A percentile compares a stretch with the other conserved stretches of the same genome.
These are phyloP conservation scores for Teratosphaeria nubilosa DNA, from an alignment of 2,329 filamentous ascomycete species.

Conservation along the genomic window DNA sequence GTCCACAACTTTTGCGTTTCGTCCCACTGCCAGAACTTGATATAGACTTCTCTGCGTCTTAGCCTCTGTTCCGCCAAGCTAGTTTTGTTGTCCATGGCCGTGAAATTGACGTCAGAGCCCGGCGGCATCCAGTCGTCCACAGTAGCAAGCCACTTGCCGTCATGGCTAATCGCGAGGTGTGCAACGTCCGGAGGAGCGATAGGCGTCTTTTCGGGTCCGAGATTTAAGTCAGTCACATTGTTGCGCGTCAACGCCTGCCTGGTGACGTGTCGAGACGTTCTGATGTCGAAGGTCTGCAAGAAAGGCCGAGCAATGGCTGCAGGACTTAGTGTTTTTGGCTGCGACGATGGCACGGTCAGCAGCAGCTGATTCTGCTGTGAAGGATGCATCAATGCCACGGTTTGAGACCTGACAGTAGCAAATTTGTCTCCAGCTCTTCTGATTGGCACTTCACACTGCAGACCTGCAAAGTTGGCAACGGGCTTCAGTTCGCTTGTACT, in stretches of 20 bases:
- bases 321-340: constrained; percentile 27
- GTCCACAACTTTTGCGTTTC: constrained; percentile 50
- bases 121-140: constrained; percentile 84
- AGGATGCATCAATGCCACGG: constrained; percentile 32
- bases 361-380: constrained; percentile 31
- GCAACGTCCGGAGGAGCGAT: constrained; percentile 71
- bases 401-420: constrained; percentile 5
- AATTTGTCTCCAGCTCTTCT: background rate
- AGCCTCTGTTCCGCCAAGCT: constrained; percentile 33
- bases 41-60: constrained; percentile 56
- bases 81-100: constrained; percentile 29
- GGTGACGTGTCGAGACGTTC: constrained; percentile 64
- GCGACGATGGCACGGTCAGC: constrained; percentile 43
- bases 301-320: constrained; percentile 41
- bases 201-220: constrained; percentile 58
- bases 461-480: constrained; percentile 70
- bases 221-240: constrained; percentile 71
- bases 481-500: constrained; percentile 85
- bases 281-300: constrained; percentile 81
- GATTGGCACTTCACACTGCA: constrained; percentile 46
- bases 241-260: constrained; percentile 84
- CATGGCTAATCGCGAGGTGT: constrained; percentile 62
- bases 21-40: constrained; percentile 82
- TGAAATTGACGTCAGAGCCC: constrained; percentile 52
- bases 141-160: constrained; percentile 84